Base-by-base conservation (phyloP, 2,329 filamentous ascomycete species). In the Didymosphaeria variabile region DNA sequence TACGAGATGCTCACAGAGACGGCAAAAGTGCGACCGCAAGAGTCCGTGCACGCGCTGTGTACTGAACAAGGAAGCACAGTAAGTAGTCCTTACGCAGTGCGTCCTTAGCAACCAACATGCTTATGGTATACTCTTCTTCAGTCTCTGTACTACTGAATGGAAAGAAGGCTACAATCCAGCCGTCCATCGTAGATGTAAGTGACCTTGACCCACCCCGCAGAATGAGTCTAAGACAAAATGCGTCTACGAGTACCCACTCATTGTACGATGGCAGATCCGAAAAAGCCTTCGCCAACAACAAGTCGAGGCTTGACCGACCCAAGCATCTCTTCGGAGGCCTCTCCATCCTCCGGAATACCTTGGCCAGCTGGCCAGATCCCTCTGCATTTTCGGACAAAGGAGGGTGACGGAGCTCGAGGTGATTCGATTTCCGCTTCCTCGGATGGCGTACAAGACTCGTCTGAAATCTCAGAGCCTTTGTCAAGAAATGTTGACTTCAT, bases 21-120 rank as follows among this genome's bases (percentile, higher is more conserved):
- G 73, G 26, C 73, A 76, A 49, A 75, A 74, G 61, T 77, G 74
- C 53, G 73, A 77, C 62, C 67, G 73, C 10, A 74, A 73, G 57
- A 61, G 53, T 3, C 66, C 65, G 23, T 71, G 70, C 52, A 58
- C 62, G 13, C 63, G 74, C 56, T 77, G 74, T 47, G 60, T 75
- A 2, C 69, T 70, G 38, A 74, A 77, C 55, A 72, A 72, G 32
- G 73, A 76, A 61, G 63, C 64, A 13, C 70, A 76, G 53, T 55
- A 15, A 55, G 53, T 46, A 29, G 19, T 36, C 5, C 10, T 19
- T 19, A 4, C 21, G 40, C 38, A 21, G 3, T 55, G 15, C 29
- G 9, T 17, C 6, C 26, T 26, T 36, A 2, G 2, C 29, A n/a
- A 21, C n/a, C 26, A 5, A 26, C 34, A 32, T 23, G 19, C 42